Evolutionary conservation across 495 filamentous ascomycete species (phyloP).

Genomic region (Cercophora scortea): DNA sequence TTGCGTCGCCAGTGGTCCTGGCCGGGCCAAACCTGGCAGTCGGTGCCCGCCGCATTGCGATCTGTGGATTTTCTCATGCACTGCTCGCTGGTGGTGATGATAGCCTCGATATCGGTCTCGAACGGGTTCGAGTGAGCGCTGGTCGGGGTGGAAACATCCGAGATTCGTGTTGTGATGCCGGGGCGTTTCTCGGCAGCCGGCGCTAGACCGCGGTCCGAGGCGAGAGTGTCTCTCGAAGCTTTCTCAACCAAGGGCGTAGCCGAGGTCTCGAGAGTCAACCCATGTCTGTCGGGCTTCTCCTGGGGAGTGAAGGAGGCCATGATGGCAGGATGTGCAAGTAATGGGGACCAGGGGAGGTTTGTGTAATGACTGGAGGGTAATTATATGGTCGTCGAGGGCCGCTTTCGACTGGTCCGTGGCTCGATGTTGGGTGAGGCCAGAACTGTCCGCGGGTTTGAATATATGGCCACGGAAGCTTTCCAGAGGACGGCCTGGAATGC

Average conservation of each 20-base stretch:
- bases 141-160: slow-evolving; percentile 28
- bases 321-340: not conserved
- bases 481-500: not conserved
- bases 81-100: slow-evolving; percentile 26
- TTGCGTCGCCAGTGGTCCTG: slow-evolving; percentile 42
- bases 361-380: slow-evolving; percentile 13
- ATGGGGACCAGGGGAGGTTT: not conserved
- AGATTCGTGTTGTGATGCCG: slow-evolving; percentile 16
- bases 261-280: slow-evolving; percentile 24
- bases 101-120: slow-evolving; percentile 41
- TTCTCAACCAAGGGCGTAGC: slow-evolving; percentile 13
- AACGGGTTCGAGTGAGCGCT: slow-evolving; percentile 32
- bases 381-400: slow-evolving; percentile 9
- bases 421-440: not conserved
- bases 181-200: slow-evolving; percentile 20
- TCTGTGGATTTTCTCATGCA: slow-evolving; percentile 24
- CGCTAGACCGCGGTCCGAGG: slow-evolving; percentile 14
- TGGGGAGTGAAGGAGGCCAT: slow-evolving; percentile 20
- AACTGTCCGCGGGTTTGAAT: not conserved
- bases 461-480: not conserved
- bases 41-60: slow-evolving; percentile 22
- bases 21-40: slow-evolving; percentile 44
- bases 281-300: slow-evolving; percentile 20
- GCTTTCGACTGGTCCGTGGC: not conserved
- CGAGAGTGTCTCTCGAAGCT: slow-evolving; percentile 19